Conservation (phyloP, 1,139 yeast species). For the Diutina mesorugosa region DNA sequence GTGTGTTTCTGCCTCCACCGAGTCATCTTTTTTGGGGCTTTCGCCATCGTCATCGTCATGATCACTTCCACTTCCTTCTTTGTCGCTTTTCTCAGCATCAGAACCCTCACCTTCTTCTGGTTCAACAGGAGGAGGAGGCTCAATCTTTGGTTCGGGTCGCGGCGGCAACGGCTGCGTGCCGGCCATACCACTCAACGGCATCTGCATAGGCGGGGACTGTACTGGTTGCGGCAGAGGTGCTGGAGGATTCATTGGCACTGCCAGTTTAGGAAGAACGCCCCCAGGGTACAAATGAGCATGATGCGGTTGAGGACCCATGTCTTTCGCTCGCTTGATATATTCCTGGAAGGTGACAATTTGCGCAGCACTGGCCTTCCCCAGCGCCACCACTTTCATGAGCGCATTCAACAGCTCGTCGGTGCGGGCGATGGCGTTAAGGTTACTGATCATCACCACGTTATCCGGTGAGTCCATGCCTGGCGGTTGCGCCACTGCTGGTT, state of each 20-base stretch:
- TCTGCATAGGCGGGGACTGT: neutral
- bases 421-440: conserved; percentile 71
- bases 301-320: conserved; percentile 53
- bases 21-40: neutral
- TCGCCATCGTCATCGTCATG: neutral
- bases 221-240: neutral
- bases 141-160: neutral
- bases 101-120: neutral
- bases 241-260: neutral
- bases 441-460: conserved; percentile 69
- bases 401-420: conserved; percentile 52
- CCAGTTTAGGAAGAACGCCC: conserved; percentile 4
- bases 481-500: conserved; percentile 11
- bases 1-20: neutral
- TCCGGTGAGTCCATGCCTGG: conserved; percentile 46
- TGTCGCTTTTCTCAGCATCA: neutral
- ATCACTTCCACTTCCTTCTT: neutral
- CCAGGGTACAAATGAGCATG: conserved; percentile 18
- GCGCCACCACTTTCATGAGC: conserved; percentile 75
- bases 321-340: conserved; percentile 64
- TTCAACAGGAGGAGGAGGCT: neutral
- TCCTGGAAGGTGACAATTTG: conserved; percentile 70
- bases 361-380: conserved; percentile 57
- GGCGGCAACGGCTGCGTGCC: neutral
- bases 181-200: neutral